Percentiles rank a stretch among this genome's conserved stretches.
phyloP scores from a whole-genome alignment of 2,329 filamentous ascomycete genomes.

The Epichloe coenophiala region DNA sequence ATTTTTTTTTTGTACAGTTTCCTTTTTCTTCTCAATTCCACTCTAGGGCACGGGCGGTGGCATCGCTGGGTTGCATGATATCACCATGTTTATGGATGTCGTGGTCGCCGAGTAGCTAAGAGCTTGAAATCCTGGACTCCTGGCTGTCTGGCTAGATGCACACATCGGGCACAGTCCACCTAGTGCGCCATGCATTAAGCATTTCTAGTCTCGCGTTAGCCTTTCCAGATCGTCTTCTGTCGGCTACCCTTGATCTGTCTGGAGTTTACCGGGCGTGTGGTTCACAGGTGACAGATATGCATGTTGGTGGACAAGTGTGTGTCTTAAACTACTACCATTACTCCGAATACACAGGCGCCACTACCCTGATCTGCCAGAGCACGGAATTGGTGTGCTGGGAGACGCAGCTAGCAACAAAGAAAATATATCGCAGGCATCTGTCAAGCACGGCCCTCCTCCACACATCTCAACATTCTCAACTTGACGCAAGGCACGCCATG shows the following conservation, averaged over 20 bases:
- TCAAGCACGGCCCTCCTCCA: slow-evolving; percentile 1
- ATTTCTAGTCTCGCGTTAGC: background rate
- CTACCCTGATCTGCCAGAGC: background rate
- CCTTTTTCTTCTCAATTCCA: background rate
- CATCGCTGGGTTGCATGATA: background rate
- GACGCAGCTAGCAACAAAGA: background rate
- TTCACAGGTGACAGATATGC: background rate
- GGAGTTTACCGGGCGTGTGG: background rate
- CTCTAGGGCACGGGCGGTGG: background rate
- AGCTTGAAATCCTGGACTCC: background rate
- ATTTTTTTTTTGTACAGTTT: background rate
- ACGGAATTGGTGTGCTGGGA: background rate
- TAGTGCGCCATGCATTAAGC: background rate
- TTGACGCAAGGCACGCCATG: slow-evolving; percentile 2
- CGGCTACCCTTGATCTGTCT: background rate
- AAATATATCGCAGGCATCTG: background rate
- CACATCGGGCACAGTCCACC: background rate
- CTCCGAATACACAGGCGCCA: background rate
- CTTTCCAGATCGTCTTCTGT: background rate
- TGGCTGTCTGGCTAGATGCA: background rate
- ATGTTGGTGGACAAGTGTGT: background rate
- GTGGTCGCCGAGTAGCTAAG: background rate
- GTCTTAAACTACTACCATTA: too few relatives aligned
- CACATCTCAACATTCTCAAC: background rate
- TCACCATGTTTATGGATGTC: background rate